Conservation (phyloP, 2,329 filamentous ascomycete genomes). For the Pyricularia sp. region DNA sequence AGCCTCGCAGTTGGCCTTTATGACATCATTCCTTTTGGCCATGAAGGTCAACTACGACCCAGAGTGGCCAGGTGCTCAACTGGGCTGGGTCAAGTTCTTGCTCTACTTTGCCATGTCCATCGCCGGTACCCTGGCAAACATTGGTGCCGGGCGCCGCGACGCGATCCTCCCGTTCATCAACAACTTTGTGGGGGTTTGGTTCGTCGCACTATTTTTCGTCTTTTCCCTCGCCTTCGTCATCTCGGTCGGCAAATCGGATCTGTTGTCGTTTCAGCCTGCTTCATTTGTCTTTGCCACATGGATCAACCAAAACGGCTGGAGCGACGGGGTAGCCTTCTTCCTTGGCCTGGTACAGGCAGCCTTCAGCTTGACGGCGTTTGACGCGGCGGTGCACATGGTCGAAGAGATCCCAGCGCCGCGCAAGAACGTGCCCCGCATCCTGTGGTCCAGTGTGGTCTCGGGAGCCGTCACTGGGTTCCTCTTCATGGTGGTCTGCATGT, state of each 20-base stretch:
- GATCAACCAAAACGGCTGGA: neutral
- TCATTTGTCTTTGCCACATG: neutral
- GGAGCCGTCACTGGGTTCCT: neutral
- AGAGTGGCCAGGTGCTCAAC: neutral
- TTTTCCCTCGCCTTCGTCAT: neutral
- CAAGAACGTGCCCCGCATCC: conserved; percentile 53
- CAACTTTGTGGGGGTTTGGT: conserved; percentile 42
- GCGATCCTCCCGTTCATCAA: conserved; percentile 41
- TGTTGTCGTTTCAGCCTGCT: neutral
- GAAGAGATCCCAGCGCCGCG: conserved; percentile 51
- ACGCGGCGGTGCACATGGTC: conserved; percentile 44
- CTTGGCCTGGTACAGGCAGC: conserved; percentile 44
- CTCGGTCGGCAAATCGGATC: neutral
- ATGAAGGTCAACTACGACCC: neutral
- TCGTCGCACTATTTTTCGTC: conserved; percentile 10
- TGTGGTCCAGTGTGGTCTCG: conserved; percentile 24
- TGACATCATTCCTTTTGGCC: neutral
- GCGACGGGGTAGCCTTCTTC: conserved; percentile 12
- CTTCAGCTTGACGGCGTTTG: conserved; percentile 40
- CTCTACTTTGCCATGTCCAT: neutral
- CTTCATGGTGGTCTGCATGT: neutral
- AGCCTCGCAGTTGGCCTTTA: neutral
- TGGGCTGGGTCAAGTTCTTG: neutral
- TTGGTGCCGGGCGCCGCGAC: conserved; percentile 41
- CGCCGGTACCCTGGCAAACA: conserved; percentile 26